Percentiles rank a stretch among this genome's conserved stretches.
phyloP scores from a whole-genome alignment of 805 yeast genomes.

The Saturnispora gosingensis region DNA sequence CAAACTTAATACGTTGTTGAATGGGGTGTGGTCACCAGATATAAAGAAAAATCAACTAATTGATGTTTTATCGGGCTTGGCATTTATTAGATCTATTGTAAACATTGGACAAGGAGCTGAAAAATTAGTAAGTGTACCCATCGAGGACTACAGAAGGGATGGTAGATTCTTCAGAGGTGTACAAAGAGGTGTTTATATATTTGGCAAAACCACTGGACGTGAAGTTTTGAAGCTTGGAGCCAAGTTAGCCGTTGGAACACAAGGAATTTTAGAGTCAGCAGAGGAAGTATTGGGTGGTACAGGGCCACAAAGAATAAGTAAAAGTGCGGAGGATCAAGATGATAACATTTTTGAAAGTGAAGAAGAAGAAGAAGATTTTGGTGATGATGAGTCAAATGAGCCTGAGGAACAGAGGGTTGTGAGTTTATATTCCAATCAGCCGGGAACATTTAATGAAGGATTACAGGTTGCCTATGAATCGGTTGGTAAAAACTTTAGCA shows the following conservation, averaged over 20 bases:
- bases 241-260: constrained; percentile 82
- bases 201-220: constrained; percentile 69
- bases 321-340: constrained; percentile 14
- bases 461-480: constrained; percentile 65
- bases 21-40: constrained; percentile 81
- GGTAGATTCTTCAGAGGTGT: constrained; percentile 60
- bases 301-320: constrained; percentile 33
- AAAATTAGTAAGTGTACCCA: constrained; percentile 63
- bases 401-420: constrained; percentile 28
- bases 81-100: constrained; percentile 70
- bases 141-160: constrained; percentile 65
- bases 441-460: constrained; percentile 62
- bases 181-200: constrained; percentile 64
- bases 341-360: constrained; percentile 24
- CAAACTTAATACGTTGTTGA: constrained; percentile 44
- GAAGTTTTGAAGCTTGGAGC: constrained; percentile 78
- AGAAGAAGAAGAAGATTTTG: constrained; percentile 19
- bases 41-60: constrained; percentile 72
- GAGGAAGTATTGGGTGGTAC: constrained; percentile 73
- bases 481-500: constrained; percentile 53
- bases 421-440: constrained; percentile 81
- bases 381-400: constrained; percentile 22
- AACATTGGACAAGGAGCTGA: constrained; percentile 72
- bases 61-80: constrained; percentile 75
- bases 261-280: constrained; percentile 65